A percentile compares a stretch with the other conserved stretches of the same genome.
Conservation (phyloP, 768 basidiomycete species). For the Suillus hirtellus region DNA sequence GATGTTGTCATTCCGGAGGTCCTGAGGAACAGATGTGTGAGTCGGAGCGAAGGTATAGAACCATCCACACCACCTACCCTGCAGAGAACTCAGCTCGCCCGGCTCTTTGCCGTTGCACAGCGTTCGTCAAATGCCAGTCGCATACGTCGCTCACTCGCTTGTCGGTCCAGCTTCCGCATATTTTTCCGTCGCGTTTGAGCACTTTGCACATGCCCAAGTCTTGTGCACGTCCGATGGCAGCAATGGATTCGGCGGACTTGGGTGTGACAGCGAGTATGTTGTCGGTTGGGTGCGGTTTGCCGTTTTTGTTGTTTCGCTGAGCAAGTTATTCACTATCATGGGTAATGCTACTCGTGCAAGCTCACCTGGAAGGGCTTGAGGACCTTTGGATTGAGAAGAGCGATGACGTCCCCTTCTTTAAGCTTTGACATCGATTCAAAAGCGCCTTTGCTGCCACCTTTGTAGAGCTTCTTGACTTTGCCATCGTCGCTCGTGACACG, state of each 20-base stretch:
- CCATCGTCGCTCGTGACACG: constrained; percentile 51
- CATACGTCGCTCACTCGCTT: constrained; percentile 84
- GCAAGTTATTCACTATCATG: not conserved
- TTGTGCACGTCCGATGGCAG: constrained; percentile 80
- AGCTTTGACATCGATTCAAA: constrained; percentile 87
- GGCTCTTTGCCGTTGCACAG: constrained; percentile 72
- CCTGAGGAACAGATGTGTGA: constrained; percentile 36
- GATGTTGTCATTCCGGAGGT: constrained; percentile 69
- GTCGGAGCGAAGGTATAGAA: not conserved
- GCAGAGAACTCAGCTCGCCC: constrained; percentile 83
- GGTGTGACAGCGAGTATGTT: constrained; percentile 90
- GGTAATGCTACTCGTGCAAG: not conserved
- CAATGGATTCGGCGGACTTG: constrained; percentile 73
- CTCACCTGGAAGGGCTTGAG: constrained; percentile 84
- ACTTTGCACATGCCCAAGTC: constrained; percentile 89
- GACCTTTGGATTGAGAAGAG: constrained; percentile 84
- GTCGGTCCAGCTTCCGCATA: constrained; percentile 90
- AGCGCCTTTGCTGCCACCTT: constrained; percentile 89
- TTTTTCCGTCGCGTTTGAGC: constrained; percentile 72
- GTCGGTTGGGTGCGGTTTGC: constrained; percentile 71
- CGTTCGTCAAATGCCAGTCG: constrained; percentile 86
- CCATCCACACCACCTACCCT: constrained; percentile 52
- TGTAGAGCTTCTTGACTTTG: constrained; percentile 64
- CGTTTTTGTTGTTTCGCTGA: constrained; percentile 41
- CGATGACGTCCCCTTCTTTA: constrained; percentile 87